These are phyloP conservation scores for Pulveroboletus sp. DNA, from an alignment of 768 basidiomycete genomes.

Conservation along the genomic window DNA sequence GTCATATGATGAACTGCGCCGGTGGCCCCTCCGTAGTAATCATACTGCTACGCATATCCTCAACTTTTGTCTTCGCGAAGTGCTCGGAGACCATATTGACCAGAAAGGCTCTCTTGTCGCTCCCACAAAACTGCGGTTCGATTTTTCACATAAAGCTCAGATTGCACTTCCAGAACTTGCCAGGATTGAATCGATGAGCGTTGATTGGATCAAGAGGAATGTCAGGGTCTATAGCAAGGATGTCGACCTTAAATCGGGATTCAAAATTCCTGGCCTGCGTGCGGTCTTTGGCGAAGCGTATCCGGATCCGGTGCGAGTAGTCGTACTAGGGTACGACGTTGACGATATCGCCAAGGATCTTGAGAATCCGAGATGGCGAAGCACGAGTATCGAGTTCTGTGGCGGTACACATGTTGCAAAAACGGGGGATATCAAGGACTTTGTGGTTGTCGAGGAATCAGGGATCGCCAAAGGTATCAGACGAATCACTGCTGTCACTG, in stretches of 20 bases:
- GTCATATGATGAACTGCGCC: slow-evolving; percentile 93
- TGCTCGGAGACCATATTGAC: slow-evolving; percentile 95
- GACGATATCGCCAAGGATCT: slow-evolving; percentile 86
- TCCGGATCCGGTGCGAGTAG: slow-evolving; percentile 95
- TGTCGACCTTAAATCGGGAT: slow-evolving; percentile 70
- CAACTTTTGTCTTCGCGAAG: slow-evolving; percentile 89
- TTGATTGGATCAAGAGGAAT: slow-evolving; percentile 89
- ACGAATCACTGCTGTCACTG: slow-evolving; percentile 91
- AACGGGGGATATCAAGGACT: slow-evolving; percentile 96
- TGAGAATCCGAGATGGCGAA: slow-evolving; percentile 86
- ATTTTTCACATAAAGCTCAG: slow-evolving; percentile 94
- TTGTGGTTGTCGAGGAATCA: slow-evolving; percentile 92
- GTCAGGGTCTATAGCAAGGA: slow-evolving; percentile 90
- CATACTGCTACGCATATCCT: slow-evolving; percentile 99
- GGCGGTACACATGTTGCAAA: slow-evolving; percentile 99
- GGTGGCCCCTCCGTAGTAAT: slow-evolving; percentile 96
- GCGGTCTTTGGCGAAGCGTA: slow-evolving; percentile 98
- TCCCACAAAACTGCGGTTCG: slow-evolving; percentile 93
- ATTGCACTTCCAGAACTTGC: slow-evolving; percentile 73
- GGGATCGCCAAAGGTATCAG: slow-evolving; percentile 99
- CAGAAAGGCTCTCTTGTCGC: slow-evolving; percentile 98
- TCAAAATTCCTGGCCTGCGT: slow-evolving; percentile 87
- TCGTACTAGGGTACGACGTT: slow-evolving; percentile 83
- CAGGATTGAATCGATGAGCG: slow-evolving; percentile 80
- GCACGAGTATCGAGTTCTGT: slow-evolving; percentile 94